Conservation (phyloP, 2,329 filamentous ascomycete species). For the Incumbomyces lentus region DNA sequence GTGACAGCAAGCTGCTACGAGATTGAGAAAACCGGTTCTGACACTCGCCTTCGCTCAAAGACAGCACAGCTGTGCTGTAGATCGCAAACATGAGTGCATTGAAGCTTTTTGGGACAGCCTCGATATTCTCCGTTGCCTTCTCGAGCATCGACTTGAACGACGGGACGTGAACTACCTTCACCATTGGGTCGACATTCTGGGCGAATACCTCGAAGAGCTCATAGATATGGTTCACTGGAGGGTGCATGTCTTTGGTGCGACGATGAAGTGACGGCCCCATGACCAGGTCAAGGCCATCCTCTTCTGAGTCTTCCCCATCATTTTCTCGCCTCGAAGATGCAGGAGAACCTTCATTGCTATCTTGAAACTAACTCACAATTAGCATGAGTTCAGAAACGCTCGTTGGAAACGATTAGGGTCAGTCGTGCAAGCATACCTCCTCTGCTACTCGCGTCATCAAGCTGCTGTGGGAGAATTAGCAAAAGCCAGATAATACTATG, state of each 20-base stretch:
- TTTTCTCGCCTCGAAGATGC: constrained; percentile 14
- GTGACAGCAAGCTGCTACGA: constrained; percentile 18
- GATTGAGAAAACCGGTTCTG: constrained; percentile 15
- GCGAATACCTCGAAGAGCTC: constrained; percentile 21
- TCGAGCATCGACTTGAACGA: constrained; percentile 21
- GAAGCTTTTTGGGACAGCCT: constrained; percentile 15
- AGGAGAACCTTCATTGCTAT: constrained; percentile 13
- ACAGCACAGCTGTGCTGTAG: constrained; percentile 24
- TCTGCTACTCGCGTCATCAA: constrained; percentile 23
- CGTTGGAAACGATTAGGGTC: background rate
- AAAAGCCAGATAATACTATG: background rate
- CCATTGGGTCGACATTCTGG: constrained; percentile 21
- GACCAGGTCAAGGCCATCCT: constrained; percentile 22
- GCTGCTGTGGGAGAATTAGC: constrained; percentile 18
- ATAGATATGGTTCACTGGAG: constrained; percentile 15
- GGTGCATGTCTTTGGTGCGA: constrained; percentile 9
- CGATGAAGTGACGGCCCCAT: constrained; percentile 9
- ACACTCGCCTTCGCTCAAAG: constrained; percentile 23
- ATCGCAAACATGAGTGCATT: constrained; percentile 28
- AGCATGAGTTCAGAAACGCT: background rate
- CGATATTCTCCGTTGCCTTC: constrained; percentile 18
- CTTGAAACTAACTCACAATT: constrained; percentile 20
- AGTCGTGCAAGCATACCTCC: constrained; percentile 15
- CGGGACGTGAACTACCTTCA: constrained; percentile 21
- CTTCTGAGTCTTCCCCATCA: constrained; percentile 19